phyloP scores from a whole-genome alignment of 2,329 filamentous ascomycete genomes.

The Aspergillus sergii region DNA sequence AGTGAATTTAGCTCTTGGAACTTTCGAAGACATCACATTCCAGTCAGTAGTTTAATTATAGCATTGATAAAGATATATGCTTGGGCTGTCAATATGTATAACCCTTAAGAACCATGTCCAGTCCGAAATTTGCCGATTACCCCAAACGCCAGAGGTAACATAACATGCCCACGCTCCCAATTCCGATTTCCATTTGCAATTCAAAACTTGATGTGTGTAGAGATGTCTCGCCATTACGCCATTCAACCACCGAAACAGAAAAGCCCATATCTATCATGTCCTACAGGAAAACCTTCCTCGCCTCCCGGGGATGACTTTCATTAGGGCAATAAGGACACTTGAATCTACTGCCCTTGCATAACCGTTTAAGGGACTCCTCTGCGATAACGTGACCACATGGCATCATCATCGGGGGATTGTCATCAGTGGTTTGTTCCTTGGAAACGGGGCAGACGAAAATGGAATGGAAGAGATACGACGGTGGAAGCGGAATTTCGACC shows the following conservation, averaged over 20 bases:
- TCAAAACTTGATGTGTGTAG: conserved; percentile 9
- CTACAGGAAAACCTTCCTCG: conserved; percentile 70
- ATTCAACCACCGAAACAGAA: background rate
- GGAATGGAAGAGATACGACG: conserved; percentile 76
- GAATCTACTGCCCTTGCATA: conserved; percentile 78
- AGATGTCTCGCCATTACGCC: conserved; percentile 12
- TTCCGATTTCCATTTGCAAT: background rate
- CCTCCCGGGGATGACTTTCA: conserved; percentile 78
- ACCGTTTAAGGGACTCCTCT: conserved; percentile 74
- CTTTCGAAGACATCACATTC: background rate
- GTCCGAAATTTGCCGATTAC: background rate
- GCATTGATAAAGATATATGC: background rate
- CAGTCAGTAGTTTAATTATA: background rate
- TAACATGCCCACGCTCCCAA: background rate
- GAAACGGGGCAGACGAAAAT: conserved; percentile 98
- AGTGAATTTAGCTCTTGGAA: background rate
- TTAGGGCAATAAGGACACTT: conserved; percentile 96
- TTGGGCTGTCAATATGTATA: conserved; percentile 1
- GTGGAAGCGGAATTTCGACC: conserved; percentile 68
- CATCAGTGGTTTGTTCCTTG: conserved; percentile 92
- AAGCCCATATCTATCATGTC: background rate
- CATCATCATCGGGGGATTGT: conserved; percentile 95
- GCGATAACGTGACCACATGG: conserved; percentile 94
- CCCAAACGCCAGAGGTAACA: conserved; percentile 6
- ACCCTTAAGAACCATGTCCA: background rate